Conservation (phyloP, 768 basidiomycete genomes). For the Royoungia palumana region DNA sequence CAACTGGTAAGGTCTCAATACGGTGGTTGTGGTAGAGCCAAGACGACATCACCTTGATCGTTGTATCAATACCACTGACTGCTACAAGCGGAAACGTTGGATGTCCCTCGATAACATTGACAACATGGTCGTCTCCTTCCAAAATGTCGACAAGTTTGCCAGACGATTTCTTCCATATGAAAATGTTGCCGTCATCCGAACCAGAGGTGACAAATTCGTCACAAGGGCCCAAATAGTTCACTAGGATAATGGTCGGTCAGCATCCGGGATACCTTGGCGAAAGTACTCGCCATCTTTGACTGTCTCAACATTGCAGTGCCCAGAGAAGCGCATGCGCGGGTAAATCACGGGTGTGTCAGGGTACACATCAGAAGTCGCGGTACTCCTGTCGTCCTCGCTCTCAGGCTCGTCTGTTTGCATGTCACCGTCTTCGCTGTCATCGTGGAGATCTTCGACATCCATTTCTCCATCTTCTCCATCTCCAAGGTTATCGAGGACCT, state of each 20-base stretch:
- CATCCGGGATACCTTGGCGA: background rate
- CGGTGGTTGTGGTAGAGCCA: background rate
- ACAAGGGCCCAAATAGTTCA: slow-evolving; percentile 77
- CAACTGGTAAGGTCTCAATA: slow-evolving; percentile 40
- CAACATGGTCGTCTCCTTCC: slow-evolving; percentile 78
- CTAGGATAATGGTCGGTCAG: slow-evolving; percentile 35
- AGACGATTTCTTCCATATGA: slow-evolving; percentile 76
- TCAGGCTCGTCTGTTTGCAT: slow-evolving; percentile 25
- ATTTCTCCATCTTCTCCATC: slow-evolving; percentile 27
- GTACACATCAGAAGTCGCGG: slow-evolving; percentile 19
- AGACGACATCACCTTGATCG: slow-evolving; percentile 61
- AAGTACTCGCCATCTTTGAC: slow-evolving; percentile 74
- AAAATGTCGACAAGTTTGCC: slow-evolving; percentile 69
- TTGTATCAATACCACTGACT: slow-evolving; percentile 81
- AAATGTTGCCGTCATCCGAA: slow-evolving; percentile 85
- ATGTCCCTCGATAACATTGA: slow-evolving; percentile 86
- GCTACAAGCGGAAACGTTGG: slow-evolving; percentile 77
- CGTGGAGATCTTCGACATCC: slow-evolving; percentile 29
- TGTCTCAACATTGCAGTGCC: slow-evolving; percentile 77
- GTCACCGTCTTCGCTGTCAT: slow-evolving; percentile 26
- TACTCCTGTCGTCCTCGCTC: slow-evolving; percentile 32
- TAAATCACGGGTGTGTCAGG: slow-evolving; percentile 50
- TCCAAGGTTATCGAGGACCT: background rate
- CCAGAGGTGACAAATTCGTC: slow-evolving; percentile 82
- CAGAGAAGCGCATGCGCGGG: slow-evolving; percentile 62